These are phyloP conservation scores for Tylopilus sp. DNA, from an alignment of 768 basidiomycete genomes.

Conservation along the genomic window DNA sequence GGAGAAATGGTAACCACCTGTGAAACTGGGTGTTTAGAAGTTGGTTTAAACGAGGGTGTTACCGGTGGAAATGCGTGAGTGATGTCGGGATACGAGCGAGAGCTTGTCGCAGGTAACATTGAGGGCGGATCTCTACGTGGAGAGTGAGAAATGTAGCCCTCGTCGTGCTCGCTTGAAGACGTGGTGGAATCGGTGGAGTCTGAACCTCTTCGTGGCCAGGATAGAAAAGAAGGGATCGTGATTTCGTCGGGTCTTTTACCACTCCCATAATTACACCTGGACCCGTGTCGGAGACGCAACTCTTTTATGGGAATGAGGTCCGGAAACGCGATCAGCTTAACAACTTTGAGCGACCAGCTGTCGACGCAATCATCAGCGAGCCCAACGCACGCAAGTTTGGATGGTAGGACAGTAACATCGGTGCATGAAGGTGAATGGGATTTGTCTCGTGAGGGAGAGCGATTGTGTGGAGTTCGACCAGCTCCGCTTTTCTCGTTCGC, in stretches of 20 bases:
- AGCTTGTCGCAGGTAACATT: slow-evolving; percentile 33
- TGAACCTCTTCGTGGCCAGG: slow-evolving; percentile 21
- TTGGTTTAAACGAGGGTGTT: slow-evolving; percentile 34
- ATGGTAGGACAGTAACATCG: slow-evolving; percentile 60
- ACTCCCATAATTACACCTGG: slow-evolving; percentile 1
- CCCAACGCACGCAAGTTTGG: slow-evolving; percentile 75
- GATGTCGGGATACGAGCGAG: slow-evolving; percentile 45
- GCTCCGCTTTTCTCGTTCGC: slow-evolving; percentile 1
- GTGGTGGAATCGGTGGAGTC: slow-evolving; percentile 25
- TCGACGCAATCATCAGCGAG: slow-evolving; percentile 65
- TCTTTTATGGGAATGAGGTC: slow-evolving; percentile 52
- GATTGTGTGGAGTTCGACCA: slow-evolving; percentile 5
- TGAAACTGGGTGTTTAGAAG: slow-evolving; percentile 37
- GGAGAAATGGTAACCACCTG: slow-evolving; percentile 34
- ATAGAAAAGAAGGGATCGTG: slow-evolving; percentile 20
- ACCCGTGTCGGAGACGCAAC: slow-evolving; percentile 4
- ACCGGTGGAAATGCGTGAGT: slow-evolving; percentile 28
- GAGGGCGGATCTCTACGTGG: slow-evolving; percentile 39
- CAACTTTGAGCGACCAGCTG: slow-evolving; percentile 72
- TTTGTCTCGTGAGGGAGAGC: slow-evolving; percentile 32
- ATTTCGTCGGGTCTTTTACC: slow-evolving; percentile 11
- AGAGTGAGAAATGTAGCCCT: slow-evolving; percentile 62
- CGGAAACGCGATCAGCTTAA: slow-evolving; percentile 75
- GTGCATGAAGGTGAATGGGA: slow-evolving; percentile 54
- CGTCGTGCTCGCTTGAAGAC: slow-evolving; percentile 36